phyloP scores from a whole-genome alignment of 768 basidiomycete genomes.

The Tricholoma furcatifolium region DNA sequence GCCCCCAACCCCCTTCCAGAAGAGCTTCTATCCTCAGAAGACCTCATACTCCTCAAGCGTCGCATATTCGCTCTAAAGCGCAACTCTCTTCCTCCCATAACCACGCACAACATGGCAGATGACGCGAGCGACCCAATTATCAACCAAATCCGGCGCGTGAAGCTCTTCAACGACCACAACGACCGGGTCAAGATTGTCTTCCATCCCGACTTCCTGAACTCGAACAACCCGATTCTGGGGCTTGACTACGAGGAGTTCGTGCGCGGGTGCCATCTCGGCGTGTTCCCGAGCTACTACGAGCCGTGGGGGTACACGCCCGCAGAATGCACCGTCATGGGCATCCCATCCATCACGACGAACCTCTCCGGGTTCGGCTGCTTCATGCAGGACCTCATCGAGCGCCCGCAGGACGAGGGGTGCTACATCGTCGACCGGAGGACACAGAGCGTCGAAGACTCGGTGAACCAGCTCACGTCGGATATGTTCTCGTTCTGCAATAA shows the following conservation, averaged over 20 bases:
- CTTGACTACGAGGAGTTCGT: slow-evolving; percentile 99
- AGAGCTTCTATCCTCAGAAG: slow-evolving; percentile 83
- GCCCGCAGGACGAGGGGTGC: slow-evolving; percentile 91
- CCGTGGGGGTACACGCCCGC: slow-evolving; percentile 98
- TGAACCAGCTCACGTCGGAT: slow-evolving; percentile 73
- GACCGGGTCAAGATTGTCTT: slow-evolving; percentile 98
- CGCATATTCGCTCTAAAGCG: slow-evolving; percentile 96
- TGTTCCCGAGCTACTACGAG: slow-evolving; percentile 98
- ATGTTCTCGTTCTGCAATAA: slow-evolving; percentile 79
- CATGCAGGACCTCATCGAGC: slow-evolving; percentile 97
- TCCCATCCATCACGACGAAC: slow-evolving; percentile 96
- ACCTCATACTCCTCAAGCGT: slow-evolving; percentile 92
- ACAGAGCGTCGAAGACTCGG: slow-evolving; percentile 89
- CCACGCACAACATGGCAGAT: slow-evolving; percentile 99
- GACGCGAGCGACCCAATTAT: slow-evolving; percentile 91
- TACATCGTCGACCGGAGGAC: slow-evolving; percentile 94
- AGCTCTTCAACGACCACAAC: slow-evolving; percentile 82
- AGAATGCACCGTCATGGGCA: slow-evolving; percentile 99
- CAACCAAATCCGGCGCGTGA: slow-evolving; percentile 91
- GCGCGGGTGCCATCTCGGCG: slow-evolving; percentile 94
- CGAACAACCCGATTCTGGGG: slow-evolving; percentile 95
- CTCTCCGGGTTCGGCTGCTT: slow-evolving; percentile 97
- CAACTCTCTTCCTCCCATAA: slow-evolving; percentile 90
- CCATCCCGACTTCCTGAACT: slow-evolving; percentile 97
- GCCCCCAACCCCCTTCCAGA: slow-evolving; percentile 73